phyloP scores from a whole-genome alignment of 352 stramenopile genomes.

The Globisporangium sylvaticum region DNA sequence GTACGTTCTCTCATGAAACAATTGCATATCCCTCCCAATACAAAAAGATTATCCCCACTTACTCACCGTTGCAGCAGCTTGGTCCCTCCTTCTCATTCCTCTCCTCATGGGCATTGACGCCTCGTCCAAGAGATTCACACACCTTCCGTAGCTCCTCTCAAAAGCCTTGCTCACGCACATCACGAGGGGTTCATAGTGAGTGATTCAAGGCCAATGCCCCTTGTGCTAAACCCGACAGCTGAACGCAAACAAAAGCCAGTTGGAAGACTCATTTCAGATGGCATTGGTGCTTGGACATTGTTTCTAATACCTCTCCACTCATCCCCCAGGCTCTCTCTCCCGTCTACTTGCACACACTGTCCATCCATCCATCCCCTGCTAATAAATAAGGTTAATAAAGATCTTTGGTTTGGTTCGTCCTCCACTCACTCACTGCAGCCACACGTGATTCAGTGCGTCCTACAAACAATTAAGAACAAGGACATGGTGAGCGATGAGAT shows the following conservation, averaged over 20 bases:
- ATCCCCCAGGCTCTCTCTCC: neutral
- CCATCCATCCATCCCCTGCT: neutral
- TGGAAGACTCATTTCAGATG: neutral
- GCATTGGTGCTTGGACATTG: neutral
- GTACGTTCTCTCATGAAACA: neutral
- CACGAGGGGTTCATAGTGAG: too few species aligned
- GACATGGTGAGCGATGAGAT: neutral
- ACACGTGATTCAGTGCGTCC: conserved; percentile 54
- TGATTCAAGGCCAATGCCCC: too few species aligned
- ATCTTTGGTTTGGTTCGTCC: neutral
- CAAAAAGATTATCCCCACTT: neutral
- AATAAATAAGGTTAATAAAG: conserved; percentile 6
- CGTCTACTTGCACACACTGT: neutral
- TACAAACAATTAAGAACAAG: too few species aligned
- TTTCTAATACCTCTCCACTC: neutral
- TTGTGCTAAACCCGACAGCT: neutral
- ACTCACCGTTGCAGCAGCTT: neutral
- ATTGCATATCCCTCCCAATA: neutral
- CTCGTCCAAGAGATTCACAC: too few species aligned
- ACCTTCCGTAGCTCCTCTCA: too few species aligned
- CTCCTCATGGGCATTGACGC: too few species aligned
- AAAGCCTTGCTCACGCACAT: too few species aligned
- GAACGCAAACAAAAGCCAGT: neutral
- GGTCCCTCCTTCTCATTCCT: neutral
- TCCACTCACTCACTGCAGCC: conserved; percentile 24